Percentiles rank a stretch among this genome's conserved stretches.
These are phyloP conservation scores for Colletotrichum filicis DNA, from an alignment of 2,329 filamentous ascomycete genomes.

Conservation along the genomic window DNA sequence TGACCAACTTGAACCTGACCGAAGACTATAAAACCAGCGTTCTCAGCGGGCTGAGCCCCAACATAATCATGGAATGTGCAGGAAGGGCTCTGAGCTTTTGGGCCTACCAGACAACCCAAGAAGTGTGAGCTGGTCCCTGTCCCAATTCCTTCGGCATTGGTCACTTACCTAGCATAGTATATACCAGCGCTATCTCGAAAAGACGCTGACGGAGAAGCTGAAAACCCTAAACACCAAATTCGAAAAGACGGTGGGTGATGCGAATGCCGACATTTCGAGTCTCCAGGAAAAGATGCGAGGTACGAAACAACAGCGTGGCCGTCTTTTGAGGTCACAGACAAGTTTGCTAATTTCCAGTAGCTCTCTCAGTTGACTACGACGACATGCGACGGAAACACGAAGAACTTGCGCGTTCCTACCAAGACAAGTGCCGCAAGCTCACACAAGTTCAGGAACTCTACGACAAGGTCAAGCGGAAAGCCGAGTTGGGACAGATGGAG, in stretches of 20 bases:
- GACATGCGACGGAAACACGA: slow-evolving; percentile 76
- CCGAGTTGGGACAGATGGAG: slow-evolving; percentile 65
- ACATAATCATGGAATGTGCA: slow-evolving; percentile 87
- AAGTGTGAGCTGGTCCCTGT: slow-evolving; percentile 68
- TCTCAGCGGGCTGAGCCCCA: slow-evolving; percentile 84
- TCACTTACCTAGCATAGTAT: slow-evolving; percentile 57
- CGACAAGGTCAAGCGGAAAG: slow-evolving; percentile 67
- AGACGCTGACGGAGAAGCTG: slow-evolving; percentile 79
- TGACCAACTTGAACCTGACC: slow-evolving; percentile 77
- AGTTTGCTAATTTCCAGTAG: slow-evolving; percentile 40
- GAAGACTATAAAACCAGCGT: slow-evolving; percentile 93
- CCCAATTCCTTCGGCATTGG: no score
- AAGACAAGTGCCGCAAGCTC: slow-evolving; percentile 77
- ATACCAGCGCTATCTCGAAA: slow-evolving; percentile 82
- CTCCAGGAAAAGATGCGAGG: slow-evolving; percentile 74
- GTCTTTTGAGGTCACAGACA: slow-evolving; percentile 27
- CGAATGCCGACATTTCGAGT: slow-evolving; percentile 76
- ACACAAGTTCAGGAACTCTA: slow-evolving; percentile 75
- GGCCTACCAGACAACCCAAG: slow-evolving; percentile 86
- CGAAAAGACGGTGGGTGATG: slow-evolving; percentile 79
- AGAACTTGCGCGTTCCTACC: slow-evolving; percentile 73
- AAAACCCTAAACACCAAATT: slow-evolving; percentile 71
- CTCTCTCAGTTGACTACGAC: slow-evolving; percentile 71
- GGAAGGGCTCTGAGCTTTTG: slow-evolving; percentile 84
- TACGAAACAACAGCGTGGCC: slow-evolving; percentile 46